These are phyloP conservation scores for Liriodendron chinense DNA, from an alignment of 164 flowering plant species.

Conservation along the genomic window DNA sequence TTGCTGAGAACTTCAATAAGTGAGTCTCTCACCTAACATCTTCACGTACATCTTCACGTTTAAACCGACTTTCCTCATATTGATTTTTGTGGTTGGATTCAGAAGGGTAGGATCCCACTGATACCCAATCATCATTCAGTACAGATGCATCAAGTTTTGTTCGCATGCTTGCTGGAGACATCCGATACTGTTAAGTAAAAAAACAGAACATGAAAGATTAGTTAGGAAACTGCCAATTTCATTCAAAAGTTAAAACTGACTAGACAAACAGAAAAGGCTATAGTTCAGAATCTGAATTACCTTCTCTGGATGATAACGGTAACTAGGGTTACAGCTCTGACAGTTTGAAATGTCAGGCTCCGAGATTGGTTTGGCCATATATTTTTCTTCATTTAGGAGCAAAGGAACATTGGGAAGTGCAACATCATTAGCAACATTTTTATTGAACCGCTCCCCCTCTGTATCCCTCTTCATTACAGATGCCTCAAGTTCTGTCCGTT, in stretches of 20 bases:
- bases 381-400: slow-evolving; percentile 64
- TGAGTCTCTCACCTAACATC: slow-evolving; percentile 76
- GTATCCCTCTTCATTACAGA: slow-evolving; percentile 8
- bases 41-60: slow-evolving; percentile 99
- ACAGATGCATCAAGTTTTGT: slow-evolving; percentile 76
- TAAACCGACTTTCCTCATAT: slow-evolving; percentile 94
- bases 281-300: slow-evolving; percentile 31
- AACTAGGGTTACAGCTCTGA: slow-evolving; percentile 94
- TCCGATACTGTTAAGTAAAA: slow-evolving; percentile 62
- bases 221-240: background rate
- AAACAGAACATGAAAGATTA: background rate
- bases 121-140: slow-evolving; percentile 94
- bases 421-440: slow-evolving; percentile 38
- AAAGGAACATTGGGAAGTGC: slow-evolving; percentile 38
- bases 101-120: slow-evolving; percentile 94
- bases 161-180: slow-evolving; percentile 78
- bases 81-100: slow-evolving; percentile 98
- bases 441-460: slow-evolving; percentile 65
- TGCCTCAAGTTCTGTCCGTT: too few species aligned
- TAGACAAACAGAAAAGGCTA: background rate
- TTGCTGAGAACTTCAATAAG: background rate
- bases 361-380: slow-evolving; percentile 68
- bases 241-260: background rate
- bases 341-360: slow-evolving; percentile 96
- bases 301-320: slow-evolving; percentile 85